Base-by-base conservation (phyloP, 345 rosid species). In the rapeseed (Brassica napus) region DNA sequence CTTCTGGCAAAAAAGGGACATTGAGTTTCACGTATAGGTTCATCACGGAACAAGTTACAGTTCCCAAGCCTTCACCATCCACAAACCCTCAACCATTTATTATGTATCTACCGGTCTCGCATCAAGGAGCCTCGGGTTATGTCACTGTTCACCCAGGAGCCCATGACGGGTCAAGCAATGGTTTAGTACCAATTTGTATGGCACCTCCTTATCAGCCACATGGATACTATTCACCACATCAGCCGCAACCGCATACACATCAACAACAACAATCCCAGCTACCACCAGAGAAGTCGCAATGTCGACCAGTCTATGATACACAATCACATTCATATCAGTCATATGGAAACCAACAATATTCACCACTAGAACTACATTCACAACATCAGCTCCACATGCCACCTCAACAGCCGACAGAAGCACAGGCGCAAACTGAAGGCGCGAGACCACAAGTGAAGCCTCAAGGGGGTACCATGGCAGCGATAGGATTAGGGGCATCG, bases 1-100 rank as follows among this genome's bases (percentile, higher is more conserved):
- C 92, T 0, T 87, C 87, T 0, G 92, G 89, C 24, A 89, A 79
- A 4, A 86, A 83, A 77, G 96, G 97, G 18, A 86, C 81, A 23
- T 24, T 92, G 14, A 76, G 44, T 21, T 87, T 92, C 61, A 86
- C 86, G 39, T 92, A 57, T 76, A 87, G 73, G 80, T 86, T 92
- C 28, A 16, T 73, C 16, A 4, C 0, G 9, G 32, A 67, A 8
- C 71, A 67, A 67, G 71, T 11, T 39, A 35, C 32, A 6, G 31
- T 28, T 49, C 11, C 54, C 15, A 60, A 61, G 31, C 84, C 65
- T 60, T 26, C 30, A 18, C 30, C 54, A 18, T 18, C 69, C 6
- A 35, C 16, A 44, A 47, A 7, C 9, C 59, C 72, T 4, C 72
- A 42, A 68, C 72, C 59, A 1, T 44, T 9, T 68, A 21, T 65